phyloP scores from a whole-genome alignment of 768 basidiomycete species.

The Mycena olivaceomarginata region DNA sequence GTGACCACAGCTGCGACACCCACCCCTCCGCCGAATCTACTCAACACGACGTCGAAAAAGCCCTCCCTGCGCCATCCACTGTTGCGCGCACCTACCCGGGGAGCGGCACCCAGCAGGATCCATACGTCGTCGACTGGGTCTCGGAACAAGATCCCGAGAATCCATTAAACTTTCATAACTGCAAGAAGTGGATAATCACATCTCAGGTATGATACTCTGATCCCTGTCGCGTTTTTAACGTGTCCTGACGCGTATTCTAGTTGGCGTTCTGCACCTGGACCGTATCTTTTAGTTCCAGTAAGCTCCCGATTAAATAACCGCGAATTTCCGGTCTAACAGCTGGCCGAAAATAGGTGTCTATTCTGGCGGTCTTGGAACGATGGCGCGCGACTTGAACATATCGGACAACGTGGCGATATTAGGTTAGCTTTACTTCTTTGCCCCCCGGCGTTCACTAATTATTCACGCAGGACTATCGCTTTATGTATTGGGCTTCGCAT shows the following conservation, averaged over 20 bases:
- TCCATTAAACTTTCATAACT: constrained; percentile 73
- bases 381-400: constrained; percentile 67
- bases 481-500: constrained; percentile 78
- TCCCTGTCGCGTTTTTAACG: constrained; percentile 12
- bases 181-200: constrained; percentile 73
- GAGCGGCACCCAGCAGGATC: constrained; percentile 67
- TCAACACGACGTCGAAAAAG: constrained; percentile 28
- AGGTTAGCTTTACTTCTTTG: constrained; percentile 52
- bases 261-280: constrained; percentile 73
- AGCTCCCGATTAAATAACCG: constrained; percentile 32
- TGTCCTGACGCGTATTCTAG: constrained; percentile 47
- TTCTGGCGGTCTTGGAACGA: constrained; percentile 68
- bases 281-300: constrained; percentile 76
- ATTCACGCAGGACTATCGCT: constrained; percentile 62
- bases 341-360: constrained; percentile 53
- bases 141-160: constrained; percentile 66
- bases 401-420: constrained; percentile 73
- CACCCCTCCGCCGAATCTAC: constrained; percentile 35
- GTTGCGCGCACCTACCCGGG: constrained; percentile 60
- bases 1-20: constrained; percentile 44
- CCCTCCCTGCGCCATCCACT: not conserved
- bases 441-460: not conserved
- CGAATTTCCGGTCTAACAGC: constrained; percentile 8
- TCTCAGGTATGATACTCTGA: constrained; percentile 60
- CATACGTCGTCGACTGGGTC: constrained; percentile 75